A percentile compares a stretch with the other conserved stretches of the same genome.
Conservation (phyloP, 2,329 filamentous ascomycete genomes). For the Diaporthe vexans region DNA sequence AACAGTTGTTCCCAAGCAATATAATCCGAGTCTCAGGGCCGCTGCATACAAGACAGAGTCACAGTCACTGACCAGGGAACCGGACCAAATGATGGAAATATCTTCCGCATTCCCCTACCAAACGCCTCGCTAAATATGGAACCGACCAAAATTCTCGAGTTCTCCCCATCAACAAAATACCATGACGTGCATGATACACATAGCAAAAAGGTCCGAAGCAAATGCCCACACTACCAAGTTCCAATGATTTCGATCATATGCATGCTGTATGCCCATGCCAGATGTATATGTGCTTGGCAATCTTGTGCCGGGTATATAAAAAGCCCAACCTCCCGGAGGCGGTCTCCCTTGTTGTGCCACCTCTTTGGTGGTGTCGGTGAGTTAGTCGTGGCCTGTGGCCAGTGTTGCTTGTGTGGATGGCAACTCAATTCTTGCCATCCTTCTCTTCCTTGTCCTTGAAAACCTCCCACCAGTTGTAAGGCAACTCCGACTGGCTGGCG, state of each 20-base stretch:
- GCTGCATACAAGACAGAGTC: neutral
- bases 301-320: slow-evolving; percentile 24
- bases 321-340: slow-evolving; percentile 19
- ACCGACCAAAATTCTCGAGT: slow-evolving; percentile 23
- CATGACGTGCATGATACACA: slow-evolving; percentile 25
- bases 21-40: no score
- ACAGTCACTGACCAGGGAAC: neutral
- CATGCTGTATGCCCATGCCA: slow-evolving; percentile 9
- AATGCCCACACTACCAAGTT: neutral
- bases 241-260: neutral
- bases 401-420: neutral
- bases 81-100: neutral
- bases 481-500: slow-evolving; percentile 56
- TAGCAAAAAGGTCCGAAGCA: slow-evolving; percentile 28
- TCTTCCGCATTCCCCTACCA: slow-evolving; percentile 13
- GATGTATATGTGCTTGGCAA: slow-evolving; percentile 28
- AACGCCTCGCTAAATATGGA: slow-evolving; percentile 30
- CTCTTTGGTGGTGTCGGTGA: neutral
- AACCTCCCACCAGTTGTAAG: slow-evolving; percentile 49
- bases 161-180: neutral
- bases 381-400: neutral
- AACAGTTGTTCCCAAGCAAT: neutral
- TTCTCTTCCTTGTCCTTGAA: slow-evolving; percentile 39
- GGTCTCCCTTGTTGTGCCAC: neutral
- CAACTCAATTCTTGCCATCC: slow-evolving; percentile 10